These are phyloP conservation scores for Lactarius sanguifluus DNA, from an alignment of 768 basidiomycete species.

Conservation along the genomic window DNA sequence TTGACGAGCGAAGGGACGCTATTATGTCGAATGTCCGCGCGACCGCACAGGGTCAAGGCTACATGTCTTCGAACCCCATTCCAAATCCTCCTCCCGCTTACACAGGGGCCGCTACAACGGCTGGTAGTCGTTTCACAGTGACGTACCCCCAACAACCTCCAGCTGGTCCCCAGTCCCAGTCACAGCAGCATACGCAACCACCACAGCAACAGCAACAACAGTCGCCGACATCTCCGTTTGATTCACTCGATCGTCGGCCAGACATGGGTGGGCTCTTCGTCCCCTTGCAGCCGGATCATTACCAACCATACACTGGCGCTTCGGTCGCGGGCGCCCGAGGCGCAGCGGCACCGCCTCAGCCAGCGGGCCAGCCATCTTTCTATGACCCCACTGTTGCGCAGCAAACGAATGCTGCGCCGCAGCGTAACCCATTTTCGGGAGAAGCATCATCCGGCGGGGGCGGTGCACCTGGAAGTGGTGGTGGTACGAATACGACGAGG, in stretches of 20 bases:
- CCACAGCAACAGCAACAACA: conserved; percentile 36
- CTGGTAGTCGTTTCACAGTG: conserved; percentile 61
- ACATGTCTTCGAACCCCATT: conserved; percentile 48
- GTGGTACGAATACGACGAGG: conserved; percentile 49
- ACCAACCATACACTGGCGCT: conserved; percentile 49
- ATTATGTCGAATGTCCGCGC: conserved; percentile 77
- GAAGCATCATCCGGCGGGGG: conserved; percentile 25
- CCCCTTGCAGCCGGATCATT: conserved; percentile 84
- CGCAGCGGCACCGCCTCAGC: conserved; percentile 51
- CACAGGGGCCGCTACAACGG: conserved; percentile 48
- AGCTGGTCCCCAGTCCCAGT: conserved; percentile 33
- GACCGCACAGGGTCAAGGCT: conserved; percentile 46
- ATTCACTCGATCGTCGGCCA: conserved; percentile 58
- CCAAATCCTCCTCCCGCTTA: conserved; percentile 79
- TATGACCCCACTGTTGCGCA: conserved; percentile 63
- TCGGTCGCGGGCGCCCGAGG: conserved; percentile 36
- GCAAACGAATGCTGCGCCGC: conserved; percentile 27
- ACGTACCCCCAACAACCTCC: conserved; percentile 43
- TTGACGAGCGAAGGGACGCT: conserved; percentile 72
- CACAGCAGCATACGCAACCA: conserved; percentile 33
- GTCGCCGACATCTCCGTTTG: conserved; percentile 48
- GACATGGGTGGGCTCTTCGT: conserved; percentile 72
- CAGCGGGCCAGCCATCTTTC: conserved; percentile 62
- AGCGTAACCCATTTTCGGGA: conserved; percentile 40
- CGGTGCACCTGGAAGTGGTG: conserved; percentile 37